phyloP scores from a whole-genome alignment of 2,329 filamentous ascomycete genomes.

The Ceratocystis albifundus region DNA sequence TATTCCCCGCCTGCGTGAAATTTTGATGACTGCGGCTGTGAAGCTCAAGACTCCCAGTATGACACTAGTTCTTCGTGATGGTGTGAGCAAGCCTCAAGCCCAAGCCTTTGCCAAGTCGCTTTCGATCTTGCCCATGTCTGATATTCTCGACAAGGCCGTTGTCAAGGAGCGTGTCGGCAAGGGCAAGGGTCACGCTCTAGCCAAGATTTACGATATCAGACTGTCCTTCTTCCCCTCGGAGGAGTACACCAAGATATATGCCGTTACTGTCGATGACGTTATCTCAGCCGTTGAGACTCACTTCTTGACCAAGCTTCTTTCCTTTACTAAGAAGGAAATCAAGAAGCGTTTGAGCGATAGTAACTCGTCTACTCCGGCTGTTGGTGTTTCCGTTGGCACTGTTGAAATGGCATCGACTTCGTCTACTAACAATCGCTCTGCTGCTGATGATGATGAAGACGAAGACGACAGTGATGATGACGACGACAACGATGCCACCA shows the following conservation, averaged over 20 bases:
- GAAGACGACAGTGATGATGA: slow-evolving; percentile 62
- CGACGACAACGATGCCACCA: slow-evolving; percentile 67
- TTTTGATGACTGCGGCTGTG: slow-evolving; percentile 90
- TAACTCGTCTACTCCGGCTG: slow-evolving; percentile 62
- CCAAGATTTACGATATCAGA: slow-evolving; percentile 74
- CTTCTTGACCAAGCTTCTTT: slow-evolving; percentile 61
- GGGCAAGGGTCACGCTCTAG: slow-evolving; percentile 55
- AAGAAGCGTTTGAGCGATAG: slow-evolving; percentile 62
- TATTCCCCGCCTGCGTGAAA: slow-evolving; percentile 94
- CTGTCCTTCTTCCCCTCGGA: slow-evolving; percentile 72
- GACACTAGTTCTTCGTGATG: slow-evolving; percentile 67
- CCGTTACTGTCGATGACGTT: slow-evolving; percentile 67
- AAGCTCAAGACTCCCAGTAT: slow-evolving; percentile 84
- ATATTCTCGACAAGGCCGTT: slow-evolving; percentile 68
- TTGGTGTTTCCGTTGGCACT: slow-evolving; percentile 46
- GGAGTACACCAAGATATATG: slow-evolving; percentile 79
- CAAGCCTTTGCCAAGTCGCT: slow-evolving; percentile 85
- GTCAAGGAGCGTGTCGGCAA: slow-evolving; percentile 70
- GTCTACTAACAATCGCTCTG: slow-evolving; percentile 32
- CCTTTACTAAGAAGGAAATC: slow-evolving; percentile 62
- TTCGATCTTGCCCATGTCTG: slow-evolving; percentile 69
- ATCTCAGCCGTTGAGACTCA: slow-evolving; percentile 67
- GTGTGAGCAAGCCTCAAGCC: slow-evolving; percentile 55
- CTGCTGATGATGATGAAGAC: slow-evolving; percentile 52
- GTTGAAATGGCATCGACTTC: slow-evolving; percentile 40